Base-by-base conservation (phyloP, 805 yeast species). In the Scheffersomyces stipitis region DNA sequence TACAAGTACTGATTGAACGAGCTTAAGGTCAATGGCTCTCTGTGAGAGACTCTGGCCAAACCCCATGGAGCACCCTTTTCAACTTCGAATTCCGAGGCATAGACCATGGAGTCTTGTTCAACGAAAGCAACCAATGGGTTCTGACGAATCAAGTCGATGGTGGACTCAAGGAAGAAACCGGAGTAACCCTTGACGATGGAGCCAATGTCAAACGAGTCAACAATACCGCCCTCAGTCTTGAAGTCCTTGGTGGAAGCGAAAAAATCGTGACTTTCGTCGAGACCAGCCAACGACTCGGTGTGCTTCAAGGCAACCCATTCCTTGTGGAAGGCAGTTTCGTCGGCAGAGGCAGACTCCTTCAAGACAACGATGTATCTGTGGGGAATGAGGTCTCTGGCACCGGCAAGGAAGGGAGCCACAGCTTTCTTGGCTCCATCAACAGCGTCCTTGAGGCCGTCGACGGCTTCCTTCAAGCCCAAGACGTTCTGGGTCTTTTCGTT, bases 11-110 rank as follows among this genome's bases (percentile, higher is more conserved):
- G 82, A 56, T 54, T 55, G 45, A 42, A 45, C 36, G 82, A 74
- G 41, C 82, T 82, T 44, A 84, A 71, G 45, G 80, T 77, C 54
- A 83, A 71, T 13, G 81, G 73, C 40, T 80, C 77, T 64, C 90
- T 78, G 67, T 88, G 96, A 17, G 96, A 85, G 42, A 89, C 79
- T 72, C 96, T 79, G 17, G 95, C 86, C 45, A 89, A 75, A 52
- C 96, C 96, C 96, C 96, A 89, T 31, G 96, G 95, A 18, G 96
- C 90, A 44, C 89, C 89, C 46, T 76, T 75, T 68, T 88, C 93
- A 42, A 78, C 74, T 43, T 80, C 76, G 35, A 80, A 73, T 49
- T 79, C 82, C 35, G 66, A 69, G 18, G 88, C 78, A 44, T 71
- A 66, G 37, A 87, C 96, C 44, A 71, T 62, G 1, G 90, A 81